Conservation (phyloP, 768 basidiomycete species). For the Auriculariales sp. region DNA sequence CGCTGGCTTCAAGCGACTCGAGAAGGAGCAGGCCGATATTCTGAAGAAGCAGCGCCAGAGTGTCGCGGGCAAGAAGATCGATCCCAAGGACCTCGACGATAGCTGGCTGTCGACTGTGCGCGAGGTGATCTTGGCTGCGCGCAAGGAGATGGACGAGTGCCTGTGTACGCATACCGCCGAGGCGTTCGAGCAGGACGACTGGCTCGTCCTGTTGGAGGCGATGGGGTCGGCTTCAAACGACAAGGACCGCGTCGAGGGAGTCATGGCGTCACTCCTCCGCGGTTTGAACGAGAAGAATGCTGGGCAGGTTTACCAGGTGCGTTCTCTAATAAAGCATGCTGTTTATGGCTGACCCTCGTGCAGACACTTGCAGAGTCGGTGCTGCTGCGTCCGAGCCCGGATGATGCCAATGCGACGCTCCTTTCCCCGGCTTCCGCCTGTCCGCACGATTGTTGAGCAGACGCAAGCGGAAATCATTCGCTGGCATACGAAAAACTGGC, state of each 20-base stretch:
- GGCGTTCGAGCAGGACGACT: constrained; percentile 55
- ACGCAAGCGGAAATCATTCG: constrained; percentile 43
- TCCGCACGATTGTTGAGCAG: constrained; percentile 61
- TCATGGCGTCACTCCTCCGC: constrained; percentile 49
- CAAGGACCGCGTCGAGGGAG: constrained; percentile 60
- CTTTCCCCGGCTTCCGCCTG: constrained; percentile 54
- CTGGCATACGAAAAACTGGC: constrained; percentile 72
- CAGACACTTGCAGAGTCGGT: constrained; percentile 63
- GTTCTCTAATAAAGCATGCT: too few species aligned
- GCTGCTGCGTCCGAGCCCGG: constrained; percentile 50
- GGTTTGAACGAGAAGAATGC: constrained; percentile 54
- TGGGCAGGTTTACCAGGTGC: constrained; percentile 61
- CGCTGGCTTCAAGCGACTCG: constrained; percentile 27
- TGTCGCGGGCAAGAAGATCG: constrained; percentile 10
- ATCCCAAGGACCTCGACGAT: constrained; percentile 37
- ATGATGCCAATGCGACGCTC: constrained; percentile 43
- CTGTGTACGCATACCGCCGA: constrained; percentile 42
- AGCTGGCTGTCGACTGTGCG: constrained; percentile 50
- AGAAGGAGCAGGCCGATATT: constrained; percentile 1
- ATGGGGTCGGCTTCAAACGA: constrained; percentile 63
- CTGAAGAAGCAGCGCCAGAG: not conserved
- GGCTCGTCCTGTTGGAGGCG: constrained; percentile 58
- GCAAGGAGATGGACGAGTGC: constrained; percentile 47
- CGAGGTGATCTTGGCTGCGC: constrained; percentile 51
- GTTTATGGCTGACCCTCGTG: too few species aligned